phyloP scores from a whole-genome alignment of 805 yeast genomes.

The Starmerella davenportii region DNA sequence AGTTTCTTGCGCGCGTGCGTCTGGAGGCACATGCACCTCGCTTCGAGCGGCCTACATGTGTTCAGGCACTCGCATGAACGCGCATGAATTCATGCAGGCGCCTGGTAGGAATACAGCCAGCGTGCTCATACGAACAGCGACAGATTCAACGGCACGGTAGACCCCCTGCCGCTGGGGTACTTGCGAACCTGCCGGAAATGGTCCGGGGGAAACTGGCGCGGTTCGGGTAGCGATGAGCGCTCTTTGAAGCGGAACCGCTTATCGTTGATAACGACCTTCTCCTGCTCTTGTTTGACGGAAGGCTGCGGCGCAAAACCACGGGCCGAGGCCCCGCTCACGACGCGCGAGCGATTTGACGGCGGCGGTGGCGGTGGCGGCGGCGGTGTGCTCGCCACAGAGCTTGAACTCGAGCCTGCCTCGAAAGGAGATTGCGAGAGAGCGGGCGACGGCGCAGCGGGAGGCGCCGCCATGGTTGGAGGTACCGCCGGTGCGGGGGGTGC shows the following conservation, averaged over 20 bases:
- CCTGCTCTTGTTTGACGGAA: slow-evolving; percentile 9
- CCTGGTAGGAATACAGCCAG: too few species aligned
- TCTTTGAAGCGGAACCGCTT: slow-evolving; percentile 54
- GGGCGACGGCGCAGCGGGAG: slow-evolving; percentile 11
- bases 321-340: slow-evolving; percentile 18
- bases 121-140: slow-evolving; percentile 14
- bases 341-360: slow-evolving; percentile 9
- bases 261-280: slow-evolving; percentile 41
- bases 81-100: too few species aligned
- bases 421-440: slow-evolving; percentile 2
- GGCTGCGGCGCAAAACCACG: slow-evolving; percentile 14
- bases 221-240: slow-evolving; percentile 58
- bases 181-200: slow-evolving; percentile 54
- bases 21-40: too few species aligned
- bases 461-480: slow-evolving; percentile 10
- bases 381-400: slow-evolving; percentile 14
- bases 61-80: too few species aligned
- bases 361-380: slow-evolving; percentile 18
- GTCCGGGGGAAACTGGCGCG: slow-evolving; percentile 30
- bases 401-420: slow-evolving; percentile 8
- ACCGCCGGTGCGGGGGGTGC: slow-evolving; percentile 22
- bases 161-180: slow-evolving; percentile 91
- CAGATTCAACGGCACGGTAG: slow-evolving; percentile 70
- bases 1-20: too few species aligned
- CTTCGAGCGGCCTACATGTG: too few species aligned